Base-by-base conservation (phyloP, 2,329 filamentous ascomycete genomes). In the Penicillium sp. region DNA sequence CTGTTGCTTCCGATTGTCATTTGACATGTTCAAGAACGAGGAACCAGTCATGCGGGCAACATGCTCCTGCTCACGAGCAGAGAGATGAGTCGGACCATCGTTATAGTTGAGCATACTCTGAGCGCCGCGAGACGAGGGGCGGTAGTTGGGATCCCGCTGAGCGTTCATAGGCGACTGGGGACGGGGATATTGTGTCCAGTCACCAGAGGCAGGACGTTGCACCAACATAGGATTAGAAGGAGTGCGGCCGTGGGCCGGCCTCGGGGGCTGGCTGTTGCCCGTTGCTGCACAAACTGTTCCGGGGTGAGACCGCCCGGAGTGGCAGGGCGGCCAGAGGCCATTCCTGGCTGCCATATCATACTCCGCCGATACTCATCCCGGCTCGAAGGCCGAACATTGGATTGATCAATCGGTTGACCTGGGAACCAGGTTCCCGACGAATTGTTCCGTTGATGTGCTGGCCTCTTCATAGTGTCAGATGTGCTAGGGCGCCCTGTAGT, bases 11-110 rank as follows among this genome's bases (percentile, higher is more conserved):
- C 75, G 74, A 42, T 77, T 76, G 41, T 79, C 79, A 31, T 65
- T 70, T 4, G 79, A 80, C 65, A 95, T 75, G 50, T 80, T 83
- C 59, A 95, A 80, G 41, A 95, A 75, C 0, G 90, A 87, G 0
- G 83, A 84, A 1, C 88, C 87, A 0, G 89, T 95, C 59, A 89
- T 77, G 31, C 87, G 82, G 9, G 90, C 88, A n/a, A 95, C 80
- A 58, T 95, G 86, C 70, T 95, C 89, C 66, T 95, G 90, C 68
- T 95, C 90, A 13, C 87, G 82, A 14, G 90, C 90, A 16, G 88
- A 90, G n/a, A 95, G 76, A 49, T 85, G 80, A 0, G 74, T 71
- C 8, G 80, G 77, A 19, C 79, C 71, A 56, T 82, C 77, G 41
- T 75, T 74, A 22, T 72, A 67, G 39, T 74, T 72, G 27, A 86